Percentiles rank a stretch among this genome's conserved stretches.
These are phyloP conservation scores for Cardamine chenopodiifolia DNA, from an alignment of 345 rosid genomes.

Conservation along the genomic window DNA sequence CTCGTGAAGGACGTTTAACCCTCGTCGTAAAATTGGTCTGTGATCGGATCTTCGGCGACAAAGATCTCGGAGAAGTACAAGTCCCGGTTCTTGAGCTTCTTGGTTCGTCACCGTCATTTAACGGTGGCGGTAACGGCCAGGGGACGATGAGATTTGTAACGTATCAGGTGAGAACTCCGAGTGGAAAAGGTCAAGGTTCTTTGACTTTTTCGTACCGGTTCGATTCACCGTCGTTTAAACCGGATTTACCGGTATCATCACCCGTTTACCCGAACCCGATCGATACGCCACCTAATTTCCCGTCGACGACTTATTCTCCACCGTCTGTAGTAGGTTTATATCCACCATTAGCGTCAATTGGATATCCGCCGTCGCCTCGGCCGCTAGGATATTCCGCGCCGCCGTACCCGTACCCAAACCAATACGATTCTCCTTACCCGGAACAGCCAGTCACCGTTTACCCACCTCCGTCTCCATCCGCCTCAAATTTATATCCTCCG, in stretches of 20 bases:
- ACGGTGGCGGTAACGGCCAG: conserved; percentile 37
- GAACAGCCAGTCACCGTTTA: conserved; percentile 23
- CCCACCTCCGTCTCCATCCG: conserved; percentile 6
- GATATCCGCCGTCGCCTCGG: conserved; percentile 38
- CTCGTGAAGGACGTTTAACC: conserved; percentile 53
- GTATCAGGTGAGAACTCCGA: conserved; percentile 68
- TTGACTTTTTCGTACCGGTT: conserved; percentile 67
- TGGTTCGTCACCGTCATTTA: conserved; percentile 14
- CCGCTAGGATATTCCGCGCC: conserved; percentile 27
- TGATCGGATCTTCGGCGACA: conserved; percentile 70
- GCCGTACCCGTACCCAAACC: conserved; percentile 21
- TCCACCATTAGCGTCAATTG: conserved; percentile 35
- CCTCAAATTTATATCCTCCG: conserved; percentile 25
- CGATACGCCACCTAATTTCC: background rate
- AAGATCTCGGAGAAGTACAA: conserved; percentile 71
- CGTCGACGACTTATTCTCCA: conserved; percentile 27
- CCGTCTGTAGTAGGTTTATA: conserved; percentile 20
- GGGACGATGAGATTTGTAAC: conserved; percentile 50
- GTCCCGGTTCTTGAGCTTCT: conserved; percentile 74
- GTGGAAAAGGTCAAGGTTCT: conserved; percentile 74
- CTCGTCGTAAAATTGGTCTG: conserved; percentile 64
- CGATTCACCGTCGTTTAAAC: conserved; percentile 35
- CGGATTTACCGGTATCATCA: conserved; percentile 27
- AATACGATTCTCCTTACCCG: conserved; percentile 27
- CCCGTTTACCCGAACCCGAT: conserved; percentile 39